Conservation (phyloP, 495 filamentous ascomycete genomes). For the Aspergillus mulundensis region DNA sequence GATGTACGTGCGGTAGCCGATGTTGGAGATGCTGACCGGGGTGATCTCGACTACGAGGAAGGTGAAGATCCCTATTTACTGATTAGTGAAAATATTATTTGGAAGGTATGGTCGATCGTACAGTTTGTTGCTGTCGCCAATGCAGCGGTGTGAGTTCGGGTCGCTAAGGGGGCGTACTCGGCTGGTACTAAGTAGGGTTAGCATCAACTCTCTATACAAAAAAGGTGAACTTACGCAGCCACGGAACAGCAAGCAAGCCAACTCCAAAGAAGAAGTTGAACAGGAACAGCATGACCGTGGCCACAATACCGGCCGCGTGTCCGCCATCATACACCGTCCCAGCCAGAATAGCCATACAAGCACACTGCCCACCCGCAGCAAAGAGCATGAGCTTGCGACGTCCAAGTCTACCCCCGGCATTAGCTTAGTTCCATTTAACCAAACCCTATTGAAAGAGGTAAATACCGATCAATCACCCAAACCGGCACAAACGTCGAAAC, state of each 20-base stretch:
- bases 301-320: slow-evolving; percentile 28
- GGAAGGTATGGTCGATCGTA: slow-evolving; percentile 9
- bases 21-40: slow-evolving; percentile 32
- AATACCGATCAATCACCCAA: slow-evolving; percentile 46
- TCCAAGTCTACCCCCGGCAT: slow-evolving; percentile 27
- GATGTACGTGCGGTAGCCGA: slow-evolving; percentile 43
- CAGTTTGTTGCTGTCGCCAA: slow-evolving; percentile 35
- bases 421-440: too few species aligned
- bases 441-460: too few species aligned
- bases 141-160: slow-evolving; percentile 32
- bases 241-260: slow-evolving; percentile 32
- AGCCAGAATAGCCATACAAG: slow-evolving; percentile 41
- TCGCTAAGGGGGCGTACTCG: slow-evolving; percentile 32
- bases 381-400: slow-evolving; percentile 46
- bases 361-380: slow-evolving; percentile 47
- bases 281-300: slow-evolving; percentile 33
- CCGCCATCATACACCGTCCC: slow-evolving; percentile 29
- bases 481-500: slow-evolving; percentile 47
- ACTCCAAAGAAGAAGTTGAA: slow-evolving; percentile 38
- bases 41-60: slow-evolving; percentile 43
- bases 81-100: not conserved
- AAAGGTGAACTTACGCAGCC: slow-evolving; percentile 25
- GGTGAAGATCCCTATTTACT: slow-evolving; percentile 30
- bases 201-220: not conserved
- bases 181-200: slow-evolving; percentile 11